Evolutionary conservation across 2,329 filamentous ascomycete species (phyloP).

Genomic region (Alternaria novae-zelandiae): DNA sequence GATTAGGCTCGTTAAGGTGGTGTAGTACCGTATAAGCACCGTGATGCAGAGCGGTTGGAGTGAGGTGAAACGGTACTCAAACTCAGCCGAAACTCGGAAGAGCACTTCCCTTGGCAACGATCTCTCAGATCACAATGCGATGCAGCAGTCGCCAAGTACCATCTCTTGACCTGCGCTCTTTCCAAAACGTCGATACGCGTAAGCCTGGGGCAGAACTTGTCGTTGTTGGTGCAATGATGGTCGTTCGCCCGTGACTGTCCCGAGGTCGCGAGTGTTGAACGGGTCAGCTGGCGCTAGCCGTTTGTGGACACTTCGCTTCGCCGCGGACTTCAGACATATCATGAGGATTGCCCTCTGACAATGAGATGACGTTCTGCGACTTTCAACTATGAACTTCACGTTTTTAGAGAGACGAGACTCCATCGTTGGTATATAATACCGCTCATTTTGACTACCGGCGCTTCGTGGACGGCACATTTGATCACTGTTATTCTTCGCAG

Average conservation of each 20-base stretch:
- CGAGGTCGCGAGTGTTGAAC: background rate
- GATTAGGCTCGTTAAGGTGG: background rate
- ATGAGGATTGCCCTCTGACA: background rate
- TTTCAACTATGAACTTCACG: background rate
- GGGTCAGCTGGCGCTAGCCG: background rate
- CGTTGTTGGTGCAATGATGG: background rate
- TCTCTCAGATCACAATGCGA: slow-evolving; percentile 2
- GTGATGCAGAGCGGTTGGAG: background rate
- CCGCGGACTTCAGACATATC: background rate
- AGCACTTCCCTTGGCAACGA: slow-evolving; percentile 2
- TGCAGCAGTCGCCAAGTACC: background rate
- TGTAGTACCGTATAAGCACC: background rate
- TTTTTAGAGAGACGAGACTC: background rate
- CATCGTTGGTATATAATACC: background rate
- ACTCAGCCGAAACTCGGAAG: slow-evolving; percentile 31
- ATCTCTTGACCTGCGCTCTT: background rate
- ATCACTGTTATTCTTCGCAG: background rate
- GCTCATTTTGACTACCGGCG: background rate
- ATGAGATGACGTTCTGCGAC: background rate
- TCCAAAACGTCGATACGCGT: background rate
- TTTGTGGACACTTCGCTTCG: background rate
- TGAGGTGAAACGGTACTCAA: slow-evolving; percentile 37
- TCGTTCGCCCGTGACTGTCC: background rate
- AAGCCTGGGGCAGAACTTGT: background rate
- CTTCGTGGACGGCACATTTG: background rate